Evolutionary conservation across 352 stramenopile species (phyloP).

Genomic region (Globisporangium heterothallicum): DNA sequence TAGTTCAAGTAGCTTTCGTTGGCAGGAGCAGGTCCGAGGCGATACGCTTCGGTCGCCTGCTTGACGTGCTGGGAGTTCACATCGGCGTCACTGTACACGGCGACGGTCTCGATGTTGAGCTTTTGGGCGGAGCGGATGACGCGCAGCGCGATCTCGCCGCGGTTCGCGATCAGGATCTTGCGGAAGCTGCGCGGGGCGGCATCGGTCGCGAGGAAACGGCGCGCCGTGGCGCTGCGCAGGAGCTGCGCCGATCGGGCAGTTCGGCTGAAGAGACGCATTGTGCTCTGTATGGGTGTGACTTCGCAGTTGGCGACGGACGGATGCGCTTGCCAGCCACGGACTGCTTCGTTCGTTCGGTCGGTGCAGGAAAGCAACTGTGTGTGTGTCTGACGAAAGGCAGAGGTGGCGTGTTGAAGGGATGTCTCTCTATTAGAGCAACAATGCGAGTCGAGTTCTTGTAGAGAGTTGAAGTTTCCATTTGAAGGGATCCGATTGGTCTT

Average conservation of each 20-base stretch:
- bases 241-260: conserved; percentile 10
- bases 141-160: conserved; percentile 87
- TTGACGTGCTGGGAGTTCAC: conserved; percentile 71
- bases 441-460: conserved; percentile 9
- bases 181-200: conserved; percentile 45
- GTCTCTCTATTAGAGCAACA: conserved; percentile 6
- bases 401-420: conserved; percentile 8
- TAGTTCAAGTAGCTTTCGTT: conserved; percentile 78
- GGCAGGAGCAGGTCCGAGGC: conserved; percentile 56
- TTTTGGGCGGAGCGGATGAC: conserved; percentile 80
- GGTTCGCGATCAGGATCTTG: conserved; percentile 91
- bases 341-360: not conserved
- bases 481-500: not conserved
- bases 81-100: conserved; percentile 88
- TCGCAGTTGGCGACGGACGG: no score
- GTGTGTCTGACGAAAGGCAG: not conserved
- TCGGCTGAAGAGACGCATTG: conserved; percentile 11
- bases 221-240: conserved; percentile 4
- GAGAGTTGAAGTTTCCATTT: conserved; percentile 12
- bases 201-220: conserved; percentile 23
- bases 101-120: conserved; percentile 89
- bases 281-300: not conserved
- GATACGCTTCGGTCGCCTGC: conserved; percentile 65
- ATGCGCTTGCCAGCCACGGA: no score
- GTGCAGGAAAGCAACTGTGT: not conserved